These are phyloP conservation scores for Ogataea degrootiae DNA, from an alignment of 805 yeast species.

Conservation along the genomic window DNA sequence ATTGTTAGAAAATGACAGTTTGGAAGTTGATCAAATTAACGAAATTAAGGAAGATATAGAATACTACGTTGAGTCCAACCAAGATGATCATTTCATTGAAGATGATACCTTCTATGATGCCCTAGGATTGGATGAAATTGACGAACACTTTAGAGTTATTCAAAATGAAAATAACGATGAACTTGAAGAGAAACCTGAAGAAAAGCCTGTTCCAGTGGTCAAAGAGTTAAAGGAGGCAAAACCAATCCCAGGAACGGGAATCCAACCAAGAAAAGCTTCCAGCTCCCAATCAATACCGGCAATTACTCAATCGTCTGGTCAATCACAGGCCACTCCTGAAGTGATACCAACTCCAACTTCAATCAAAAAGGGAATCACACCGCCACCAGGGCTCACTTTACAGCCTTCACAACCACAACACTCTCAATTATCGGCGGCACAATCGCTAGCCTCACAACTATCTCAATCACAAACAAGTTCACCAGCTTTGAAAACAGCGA, in stretches of 20 bases:
- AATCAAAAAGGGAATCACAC: not conserved
- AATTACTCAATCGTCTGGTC: conserved; percentile 6
- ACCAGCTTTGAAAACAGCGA: conserved; percentile 12
- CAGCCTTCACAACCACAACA: not conserved
- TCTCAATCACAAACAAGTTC: conserved; percentile 13
- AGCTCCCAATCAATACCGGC: conserved; percentile 7
- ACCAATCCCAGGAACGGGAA: conserved; percentile 13
- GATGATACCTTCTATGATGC: conserved; percentile 91
- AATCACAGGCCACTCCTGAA: not conserved
- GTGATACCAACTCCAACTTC: not conserved
- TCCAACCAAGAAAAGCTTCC: conserved; percentile 12
- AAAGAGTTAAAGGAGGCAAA: conserved; percentile 1
- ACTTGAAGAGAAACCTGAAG: conserved; percentile 3
- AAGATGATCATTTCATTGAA: conserved; percentile 88
- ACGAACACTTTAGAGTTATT: conserved; percentile 26
- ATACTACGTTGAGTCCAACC: conserved; percentile 90
- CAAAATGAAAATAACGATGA: conserved; percentile 16
- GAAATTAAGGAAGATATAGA: conserved; percentile 83
- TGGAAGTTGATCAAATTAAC: conserved; percentile 73
- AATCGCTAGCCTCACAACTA: conserved; percentile 12
- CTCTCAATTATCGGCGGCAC: not conserved
- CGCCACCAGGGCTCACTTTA: not conserved
- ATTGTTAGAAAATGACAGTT: conserved; percentile 70
- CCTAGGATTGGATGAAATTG: conserved; percentile 58
- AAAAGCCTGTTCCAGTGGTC: not conserved